Evolutionary conservation across 257 asterid species (phyloP).

Genomic region (Knoxia roxburghii): DNA sequence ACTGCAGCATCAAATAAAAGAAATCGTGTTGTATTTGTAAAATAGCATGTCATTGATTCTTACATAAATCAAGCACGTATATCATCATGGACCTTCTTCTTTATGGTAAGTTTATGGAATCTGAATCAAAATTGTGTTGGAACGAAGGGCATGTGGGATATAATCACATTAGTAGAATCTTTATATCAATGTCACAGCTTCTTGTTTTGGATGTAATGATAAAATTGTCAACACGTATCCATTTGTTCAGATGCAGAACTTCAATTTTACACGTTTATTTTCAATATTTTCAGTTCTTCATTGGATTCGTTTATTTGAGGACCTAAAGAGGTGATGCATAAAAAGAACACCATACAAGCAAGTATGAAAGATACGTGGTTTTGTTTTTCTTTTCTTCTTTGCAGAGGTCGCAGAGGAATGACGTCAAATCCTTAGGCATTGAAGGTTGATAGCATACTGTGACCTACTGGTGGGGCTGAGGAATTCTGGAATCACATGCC

Average conservation of each 20-base stretch:
- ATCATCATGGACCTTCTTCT: neutral
- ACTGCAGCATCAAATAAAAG: neutral
- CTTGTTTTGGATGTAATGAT: neutral
- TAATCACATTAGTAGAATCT: neutral
- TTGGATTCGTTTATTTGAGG: neutral
- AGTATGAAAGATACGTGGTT: neutral
- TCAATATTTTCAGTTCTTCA: conserved; percentile 1
- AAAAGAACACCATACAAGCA: no score
- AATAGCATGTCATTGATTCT: neutral
- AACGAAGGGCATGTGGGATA: conserved; percentile 8
- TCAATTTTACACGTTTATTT: neutral
- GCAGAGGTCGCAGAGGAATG: no score
- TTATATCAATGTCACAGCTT: conserved; percentile 3
- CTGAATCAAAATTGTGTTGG: neutral
- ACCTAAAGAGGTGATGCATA: no score
- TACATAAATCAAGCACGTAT: neutral
- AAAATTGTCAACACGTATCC: neutral
- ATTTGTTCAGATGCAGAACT: conserved; percentile 1
- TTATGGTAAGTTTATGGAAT: neutral
- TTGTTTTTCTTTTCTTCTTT: neutral
- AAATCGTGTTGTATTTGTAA: neutral
- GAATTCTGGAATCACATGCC: conserved; percentile 30
- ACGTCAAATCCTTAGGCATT: conserved; percentile 18
- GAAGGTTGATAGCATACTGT: conserved; percentile 20
- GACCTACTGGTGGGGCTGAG: conserved; percentile 37